These are phyloP conservation scores for Cystofilobasidium capitatum DNA, from an alignment of 768 basidiomycete genomes.

Conservation along the genomic window DNA sequence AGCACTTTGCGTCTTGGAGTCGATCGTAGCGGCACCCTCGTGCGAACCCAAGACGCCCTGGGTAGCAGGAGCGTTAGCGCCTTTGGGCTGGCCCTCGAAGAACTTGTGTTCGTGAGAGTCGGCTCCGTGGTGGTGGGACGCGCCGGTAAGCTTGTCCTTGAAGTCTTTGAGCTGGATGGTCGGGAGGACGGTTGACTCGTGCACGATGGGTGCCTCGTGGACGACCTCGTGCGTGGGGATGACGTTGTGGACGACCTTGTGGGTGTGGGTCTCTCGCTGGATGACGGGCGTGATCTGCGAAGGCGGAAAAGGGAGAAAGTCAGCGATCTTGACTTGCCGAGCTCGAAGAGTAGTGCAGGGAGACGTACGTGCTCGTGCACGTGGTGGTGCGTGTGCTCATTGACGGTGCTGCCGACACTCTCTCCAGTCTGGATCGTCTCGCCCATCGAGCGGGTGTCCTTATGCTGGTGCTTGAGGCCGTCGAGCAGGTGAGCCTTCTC, in stretches of 20 bases:
- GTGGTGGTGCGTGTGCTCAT: conserved; percentile 41
- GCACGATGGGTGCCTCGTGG: conserved; percentile 37
- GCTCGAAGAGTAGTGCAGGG: background rate
- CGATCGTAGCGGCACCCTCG: background rate
- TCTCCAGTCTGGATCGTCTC: conserved; percentile 32
- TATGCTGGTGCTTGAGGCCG: conserved; percentile 34
- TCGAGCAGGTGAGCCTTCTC: conserved; percentile 37
- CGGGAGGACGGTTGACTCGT: conserved; percentile 26
- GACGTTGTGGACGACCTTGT: conserved; percentile 40
- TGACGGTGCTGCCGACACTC: conserved; percentile 31
- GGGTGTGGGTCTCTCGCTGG: conserved; percentile 40
- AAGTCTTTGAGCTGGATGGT: conserved; percentile 16
- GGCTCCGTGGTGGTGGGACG: conserved; percentile 2
- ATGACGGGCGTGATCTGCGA: conserved; percentile 40
- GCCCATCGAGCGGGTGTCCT: conserved; percentile 31
- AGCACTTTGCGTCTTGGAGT: background rate
- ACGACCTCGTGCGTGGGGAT: conserved; percentile 39
- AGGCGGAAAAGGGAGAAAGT: conserved; percentile 28
- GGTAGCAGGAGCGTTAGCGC: background rate
- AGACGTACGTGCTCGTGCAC: conserved; percentile 26
- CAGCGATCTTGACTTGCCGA: conserved; percentile 2
- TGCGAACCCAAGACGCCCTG: background rate
- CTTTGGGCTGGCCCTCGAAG: conserved; percentile 21
- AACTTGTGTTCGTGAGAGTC: conserved; percentile 6
- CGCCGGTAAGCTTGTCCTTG: conserved; percentile 13